These are phyloP conservation scores for Aspergillus puulaauensis DNA, from an alignment of 2,329 filamentous ascomycete genomes.

Conservation along the genomic window DNA sequence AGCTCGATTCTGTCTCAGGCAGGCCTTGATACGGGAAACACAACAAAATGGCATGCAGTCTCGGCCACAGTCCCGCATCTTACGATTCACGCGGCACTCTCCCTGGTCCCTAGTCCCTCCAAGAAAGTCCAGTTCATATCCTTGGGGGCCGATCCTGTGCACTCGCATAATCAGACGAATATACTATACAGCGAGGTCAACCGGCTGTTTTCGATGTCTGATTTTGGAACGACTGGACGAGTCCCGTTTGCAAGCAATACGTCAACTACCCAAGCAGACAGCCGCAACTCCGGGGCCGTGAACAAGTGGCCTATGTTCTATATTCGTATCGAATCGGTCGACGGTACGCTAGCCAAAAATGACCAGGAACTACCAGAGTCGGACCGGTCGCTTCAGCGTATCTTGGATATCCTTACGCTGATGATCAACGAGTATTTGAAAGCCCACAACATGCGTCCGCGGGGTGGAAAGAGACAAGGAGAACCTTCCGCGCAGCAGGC, in stretches of 20 bases:
- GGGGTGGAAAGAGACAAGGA: conserved; percentile 23
- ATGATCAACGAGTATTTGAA: conserved; percentile 74
- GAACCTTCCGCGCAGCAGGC: background rate
- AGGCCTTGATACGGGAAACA: conserved; percentile 55
- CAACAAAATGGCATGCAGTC: conserved; percentile 66
- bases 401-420: conserved; percentile 65
- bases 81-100: conserved; percentile 70
- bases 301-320: conserved; percentile 90
- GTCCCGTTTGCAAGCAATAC: conserved; percentile 1
- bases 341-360: conserved; percentile 34
- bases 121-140: conserved; percentile 79
- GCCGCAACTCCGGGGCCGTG: conserved; percentile 52
- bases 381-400: conserved; percentile 51
- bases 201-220: conserved; percentile 70
- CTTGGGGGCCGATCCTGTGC: conserved; percentile 68
- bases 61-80: conserved; percentile 64
- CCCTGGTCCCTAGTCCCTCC: conserved; percentile 66
- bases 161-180: conserved; percentile 56
- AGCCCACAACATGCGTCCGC: conserved; percentile 67
- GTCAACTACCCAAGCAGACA: conserved; percentile 15
- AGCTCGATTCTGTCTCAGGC: conserved; percentile 65
- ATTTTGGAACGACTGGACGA: conserved; percentile 66
- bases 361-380: conserved; percentile 34
- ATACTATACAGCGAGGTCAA: conserved; percentile 78
- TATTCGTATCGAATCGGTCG: conserved; percentile 61